Evolutionary conservation across 345 rosid genomes (phyloP).

Genomic region (Passiflora organensis): DNA sequence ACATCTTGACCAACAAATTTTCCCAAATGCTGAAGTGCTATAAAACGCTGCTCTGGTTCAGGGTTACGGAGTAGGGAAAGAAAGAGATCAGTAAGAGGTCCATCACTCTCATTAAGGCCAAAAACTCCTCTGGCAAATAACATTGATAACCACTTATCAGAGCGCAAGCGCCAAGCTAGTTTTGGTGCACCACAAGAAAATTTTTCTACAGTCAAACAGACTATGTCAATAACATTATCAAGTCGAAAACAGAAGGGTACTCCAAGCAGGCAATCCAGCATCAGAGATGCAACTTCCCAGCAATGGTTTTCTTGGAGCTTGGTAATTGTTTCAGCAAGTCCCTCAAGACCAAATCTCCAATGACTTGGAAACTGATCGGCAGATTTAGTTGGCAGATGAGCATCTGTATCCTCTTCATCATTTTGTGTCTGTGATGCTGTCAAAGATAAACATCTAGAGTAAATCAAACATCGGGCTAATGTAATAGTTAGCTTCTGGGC

Average conservation of each 20-base stretch:
- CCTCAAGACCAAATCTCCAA: constrained; percentile 48
- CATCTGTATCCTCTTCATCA: constrained; percentile 33
- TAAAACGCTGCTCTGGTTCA: constrained; percentile 77
- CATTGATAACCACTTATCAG: constrained; percentile 62
- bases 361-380: constrained; percentile 31
- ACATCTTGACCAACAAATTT: constrained; percentile 55
- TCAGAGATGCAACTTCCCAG: constrained; percentile 66
- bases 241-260: constrained; percentile 44
- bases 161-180: constrained; percentile 61
- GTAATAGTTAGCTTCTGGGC: constrained; percentile 46
- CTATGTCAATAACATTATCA: constrained; percentile 29
- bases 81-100: constrained; percentile 51
- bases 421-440: constrained; percentile 28
- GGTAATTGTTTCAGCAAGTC: constrained; percentile 43
- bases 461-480: constrained; percentile 55
- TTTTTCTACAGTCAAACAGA: constrained; percentile 45
- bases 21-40: constrained; percentile 60
- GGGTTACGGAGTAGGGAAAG: constrained; percentile 51
- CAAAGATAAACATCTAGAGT: constrained; percentile 50
- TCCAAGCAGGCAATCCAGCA: constrained; percentile 64
- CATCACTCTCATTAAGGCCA: constrained; percentile 41
- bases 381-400: constrained; percentile 23
- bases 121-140: constrained; percentile 42
- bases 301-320: constrained; percentile 48
- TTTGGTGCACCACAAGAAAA: constrained; percentile 61